These are phyloP conservation scores for Liquidambar formosana DNA, from an alignment of 164 flowering plant genomes.

Conservation along the genomic window DNA sequence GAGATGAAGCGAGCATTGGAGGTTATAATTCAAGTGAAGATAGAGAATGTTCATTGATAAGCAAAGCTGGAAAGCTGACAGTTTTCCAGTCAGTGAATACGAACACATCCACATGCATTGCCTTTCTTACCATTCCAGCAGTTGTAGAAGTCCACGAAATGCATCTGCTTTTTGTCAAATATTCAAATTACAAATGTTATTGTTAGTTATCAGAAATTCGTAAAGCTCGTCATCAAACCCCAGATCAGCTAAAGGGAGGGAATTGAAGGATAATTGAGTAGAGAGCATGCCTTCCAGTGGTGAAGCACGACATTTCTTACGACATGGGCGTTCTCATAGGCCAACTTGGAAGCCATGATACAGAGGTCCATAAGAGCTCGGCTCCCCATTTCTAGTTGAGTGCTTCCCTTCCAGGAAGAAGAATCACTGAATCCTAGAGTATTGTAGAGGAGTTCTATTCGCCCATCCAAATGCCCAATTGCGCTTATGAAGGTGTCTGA, in stretches of 20 bases:
- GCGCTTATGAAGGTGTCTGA: slow-evolving; percentile 67
- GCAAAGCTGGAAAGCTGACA: not conserved
- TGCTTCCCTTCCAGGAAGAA: slow-evolving; percentile 9
- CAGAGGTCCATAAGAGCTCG: slow-evolving; percentile 66
- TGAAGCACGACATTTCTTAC: slow-evolving; percentile 49
- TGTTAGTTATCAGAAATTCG: not conserved
- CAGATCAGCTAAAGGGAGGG: not conserved
- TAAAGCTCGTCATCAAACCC: not conserved
- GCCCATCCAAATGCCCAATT: slow-evolving; percentile 77
- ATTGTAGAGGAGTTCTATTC: slow-evolving; percentile 52
- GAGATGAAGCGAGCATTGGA: too few relatives aligned
- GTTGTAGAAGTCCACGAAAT: slow-evolving; percentile 68
- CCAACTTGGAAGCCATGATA: slow-evolving; percentile 79
- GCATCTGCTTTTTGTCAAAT: slow-evolving; percentile 50
- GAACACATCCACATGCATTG: not conserved
- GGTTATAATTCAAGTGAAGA: not conserved
- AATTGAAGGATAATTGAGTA: not conserved
- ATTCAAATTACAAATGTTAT: slow-evolving; percentile 1
- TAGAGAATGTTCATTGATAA: not conserved
- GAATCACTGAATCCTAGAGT: slow-evolving; percentile 5
- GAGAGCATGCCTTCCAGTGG: slow-evolving; percentile 82
- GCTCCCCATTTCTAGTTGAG: slow-evolving; percentile 26
- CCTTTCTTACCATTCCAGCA: slow-evolving; percentile 70
- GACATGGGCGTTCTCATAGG: slow-evolving; percentile 74
- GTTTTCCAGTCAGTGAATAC: not conserved